phyloP scores from a whole-genome alignment of 306 rosid species.

The Citrullus mucosospermus region DNA sequence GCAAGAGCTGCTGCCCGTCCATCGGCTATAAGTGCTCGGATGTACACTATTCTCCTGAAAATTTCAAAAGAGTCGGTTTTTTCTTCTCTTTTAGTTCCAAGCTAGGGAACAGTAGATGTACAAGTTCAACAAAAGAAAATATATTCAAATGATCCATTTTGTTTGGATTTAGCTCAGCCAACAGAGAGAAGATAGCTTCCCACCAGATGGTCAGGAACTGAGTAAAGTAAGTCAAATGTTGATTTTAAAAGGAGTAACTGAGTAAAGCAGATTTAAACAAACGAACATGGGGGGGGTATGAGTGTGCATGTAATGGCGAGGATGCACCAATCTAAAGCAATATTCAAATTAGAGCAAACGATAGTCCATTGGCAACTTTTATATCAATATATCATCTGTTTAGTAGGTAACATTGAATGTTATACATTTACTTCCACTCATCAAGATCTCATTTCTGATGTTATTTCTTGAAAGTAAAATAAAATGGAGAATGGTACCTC shows the following conservation, averaged over 20 bases:
- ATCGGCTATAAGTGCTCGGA: conserved; percentile 14
- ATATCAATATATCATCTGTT: neutral
- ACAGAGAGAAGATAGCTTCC: neutral
- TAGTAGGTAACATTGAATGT: neutral
- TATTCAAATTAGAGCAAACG: neutral
- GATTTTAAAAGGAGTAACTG: no score
- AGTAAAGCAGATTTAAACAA: neutral
- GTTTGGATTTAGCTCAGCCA: neutral
- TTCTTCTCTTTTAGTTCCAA: neutral
- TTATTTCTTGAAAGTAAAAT: neutral
- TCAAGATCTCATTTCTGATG: neutral
- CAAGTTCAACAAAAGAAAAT: neutral
- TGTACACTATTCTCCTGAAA: conserved; percentile 27
- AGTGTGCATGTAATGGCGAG: neutral
- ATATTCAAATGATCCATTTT: neutral
- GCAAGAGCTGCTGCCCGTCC: conserved; percentile 26
- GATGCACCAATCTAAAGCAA: neutral
- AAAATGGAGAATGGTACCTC: conserved; percentile 23
- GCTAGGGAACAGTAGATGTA: neutral
- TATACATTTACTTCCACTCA: neutral
- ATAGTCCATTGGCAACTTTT: neutral
- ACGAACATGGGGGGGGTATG: neutral
- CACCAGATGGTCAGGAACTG: no score
- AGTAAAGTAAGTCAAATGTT: no score
- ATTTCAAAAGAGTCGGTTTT: neutral